A percentile compares a stretch with the other conserved stretches of the same genome.
Evolutionary conservation across 2,329 filamentous ascomycete species (phyloP).

Genomic region (Xylariomycetidae sp.): DNA sequence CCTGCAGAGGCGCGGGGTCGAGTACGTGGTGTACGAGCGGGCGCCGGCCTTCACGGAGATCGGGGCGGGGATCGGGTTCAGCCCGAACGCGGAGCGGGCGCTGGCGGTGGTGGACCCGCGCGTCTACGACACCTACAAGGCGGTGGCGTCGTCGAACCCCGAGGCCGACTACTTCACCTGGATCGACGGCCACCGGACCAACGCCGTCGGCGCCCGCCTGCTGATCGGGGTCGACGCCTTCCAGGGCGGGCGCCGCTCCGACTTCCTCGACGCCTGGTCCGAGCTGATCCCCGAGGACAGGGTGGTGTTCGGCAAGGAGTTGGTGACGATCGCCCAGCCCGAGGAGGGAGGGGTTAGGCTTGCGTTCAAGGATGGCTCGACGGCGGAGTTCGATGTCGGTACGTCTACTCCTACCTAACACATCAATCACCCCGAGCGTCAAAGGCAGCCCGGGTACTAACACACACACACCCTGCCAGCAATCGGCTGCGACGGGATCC

Average conservation of each 20-base stretch:
- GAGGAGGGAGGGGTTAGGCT: constrained; percentile 19
- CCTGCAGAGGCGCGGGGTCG: constrained; percentile 35
- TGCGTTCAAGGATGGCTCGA: constrained; percentile 26
- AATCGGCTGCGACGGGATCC: constrained; percentile 60
- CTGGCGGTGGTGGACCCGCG: constrained; percentile 32
- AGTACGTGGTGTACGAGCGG: constrained; percentile 42
- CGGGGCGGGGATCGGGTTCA: constrained; percentile 47
- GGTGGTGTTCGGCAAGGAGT: constrained; percentile 29
- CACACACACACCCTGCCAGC: constrained; percentile 25
- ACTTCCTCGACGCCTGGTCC: constrained; percentile 34
- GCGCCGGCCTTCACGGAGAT: constrained; percentile 36
- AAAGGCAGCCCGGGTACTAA: no score
- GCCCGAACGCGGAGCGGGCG: constrained; percentile 43
- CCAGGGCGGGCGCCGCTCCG: constrained; percentile 33
- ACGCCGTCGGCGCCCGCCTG: constrained; percentile 28
- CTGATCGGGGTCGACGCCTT: constrained; percentile 35
- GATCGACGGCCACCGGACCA: constrained; percentile 28
- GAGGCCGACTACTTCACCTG: constrained; percentile 36
- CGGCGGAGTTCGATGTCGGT: constrained; percentile 28
- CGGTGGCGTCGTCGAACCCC: constrained; percentile 18
- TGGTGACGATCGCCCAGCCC: constrained; percentile 23
- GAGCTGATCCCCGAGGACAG: constrained; percentile 20
- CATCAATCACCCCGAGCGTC: no score
- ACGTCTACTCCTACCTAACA: no score
- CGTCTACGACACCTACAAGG: constrained; percentile 30